A percentile compares a stretch with the other conserved stretches of the same genome.
Evolutionary conservation across 2,329 filamentous ascomycete species (phyloP).

Genomic region (Rhexocercosporidium sp.): DNA sequence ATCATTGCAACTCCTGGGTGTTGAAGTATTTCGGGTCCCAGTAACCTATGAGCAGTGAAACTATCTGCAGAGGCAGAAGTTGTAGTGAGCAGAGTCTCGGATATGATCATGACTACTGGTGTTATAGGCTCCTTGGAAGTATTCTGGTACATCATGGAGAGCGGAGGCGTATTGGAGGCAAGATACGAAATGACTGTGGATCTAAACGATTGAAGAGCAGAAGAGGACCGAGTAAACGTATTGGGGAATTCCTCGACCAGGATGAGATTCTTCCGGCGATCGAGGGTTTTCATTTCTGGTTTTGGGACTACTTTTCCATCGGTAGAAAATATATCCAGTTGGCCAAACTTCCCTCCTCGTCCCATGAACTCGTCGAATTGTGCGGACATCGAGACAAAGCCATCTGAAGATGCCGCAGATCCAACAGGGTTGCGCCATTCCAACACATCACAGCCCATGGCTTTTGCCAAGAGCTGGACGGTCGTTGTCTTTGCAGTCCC

Average conservation of each 20-base stretch:
- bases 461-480: constrained; percentile 74
- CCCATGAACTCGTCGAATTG: constrained; percentile 94
- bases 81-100: constrained; percentile 86
- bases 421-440: constrained; percentile 89
- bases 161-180: constrained; percentile 65
- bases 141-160: constrained; percentile 50
- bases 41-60: constrained; percentile 87
- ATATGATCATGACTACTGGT: constrained; percentile 88
- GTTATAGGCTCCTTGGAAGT: constrained; percentile 53
- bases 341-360: constrained; percentile 79
- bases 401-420: constrained; percentile 60
- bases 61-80: constrained; percentile 86
- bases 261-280: constrained; percentile 60
- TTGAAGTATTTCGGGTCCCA: constrained; percentile 84
- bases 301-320: constrained; percentile 37
- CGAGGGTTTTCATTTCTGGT: constrained; percentile 39
- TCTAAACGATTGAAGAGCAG: constrained; percentile 72
- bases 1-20: constrained; percentile 81
- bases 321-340: constrained; percentile 57
- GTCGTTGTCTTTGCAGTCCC: constrained; percentile 95
- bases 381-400: constrained; percentile 71
- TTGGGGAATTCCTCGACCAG: constrained; percentile 85
- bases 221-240: constrained; percentile 70
- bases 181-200: constrained; percentile 77
- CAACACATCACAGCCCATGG: constrained; percentile 77